A percentile compares a stretch with the other conserved stretches of the same genome.
phyloP scores from a whole-genome alignment of 106 monocot genomes.

The Xerophyta viscosa region DNA sequence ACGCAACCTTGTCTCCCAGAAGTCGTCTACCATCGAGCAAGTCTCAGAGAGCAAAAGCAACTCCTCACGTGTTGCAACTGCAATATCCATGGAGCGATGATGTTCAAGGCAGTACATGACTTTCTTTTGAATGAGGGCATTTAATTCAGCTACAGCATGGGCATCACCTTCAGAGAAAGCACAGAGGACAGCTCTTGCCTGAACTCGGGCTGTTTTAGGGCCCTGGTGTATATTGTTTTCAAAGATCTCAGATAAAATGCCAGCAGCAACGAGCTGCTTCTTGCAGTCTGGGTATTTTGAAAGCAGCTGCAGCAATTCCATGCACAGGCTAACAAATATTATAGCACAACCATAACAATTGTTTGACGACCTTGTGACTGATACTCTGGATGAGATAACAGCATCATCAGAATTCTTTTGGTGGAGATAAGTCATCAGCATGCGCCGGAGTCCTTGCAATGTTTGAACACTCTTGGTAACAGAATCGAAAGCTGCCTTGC shows the following conservation, averaged over 20 bases:
- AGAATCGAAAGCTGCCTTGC: constrained; percentile 99
- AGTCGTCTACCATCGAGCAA: constrained; percentile 88
- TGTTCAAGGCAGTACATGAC: constrained; percentile 97
- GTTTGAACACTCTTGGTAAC: constrained; percentile 99
- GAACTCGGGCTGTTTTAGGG: constrained; percentile 73
- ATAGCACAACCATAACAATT: constrained; percentile 97
- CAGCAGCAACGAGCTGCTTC: constrained; percentile 80
- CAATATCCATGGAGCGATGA: constrained; percentile 93
- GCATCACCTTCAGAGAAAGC: constrained; percentile 87
- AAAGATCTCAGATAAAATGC: constrained; percentile 88
- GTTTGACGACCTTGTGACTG: constrained; percentile 58
- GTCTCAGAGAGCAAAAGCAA: constrained; percentile 80
- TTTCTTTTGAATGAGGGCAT: constrained; percentile 83
- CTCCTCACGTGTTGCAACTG: constrained; percentile 87
- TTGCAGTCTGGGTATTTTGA: constrained; percentile 67
- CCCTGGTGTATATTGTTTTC: constrained; percentile 97
- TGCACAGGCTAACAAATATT: constrained; percentile 77
- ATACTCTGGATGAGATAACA: constrained; percentile 21
- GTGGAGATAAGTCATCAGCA: constrained; percentile 80
- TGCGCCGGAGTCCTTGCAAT: constrained; percentile 81
- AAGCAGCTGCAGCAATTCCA: constrained; percentile 81
- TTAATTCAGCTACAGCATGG: constrained; percentile 73
- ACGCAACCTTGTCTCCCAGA: constrained; percentile 90
- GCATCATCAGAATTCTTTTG: constrained; percentile 64
- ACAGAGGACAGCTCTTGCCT: constrained; percentile 86